Evolutionary conservation across 306 rosid genomes (phyloP), one percentile per base, ranked within the genome.

Genomic region (Vigna trinervia): DNA sequence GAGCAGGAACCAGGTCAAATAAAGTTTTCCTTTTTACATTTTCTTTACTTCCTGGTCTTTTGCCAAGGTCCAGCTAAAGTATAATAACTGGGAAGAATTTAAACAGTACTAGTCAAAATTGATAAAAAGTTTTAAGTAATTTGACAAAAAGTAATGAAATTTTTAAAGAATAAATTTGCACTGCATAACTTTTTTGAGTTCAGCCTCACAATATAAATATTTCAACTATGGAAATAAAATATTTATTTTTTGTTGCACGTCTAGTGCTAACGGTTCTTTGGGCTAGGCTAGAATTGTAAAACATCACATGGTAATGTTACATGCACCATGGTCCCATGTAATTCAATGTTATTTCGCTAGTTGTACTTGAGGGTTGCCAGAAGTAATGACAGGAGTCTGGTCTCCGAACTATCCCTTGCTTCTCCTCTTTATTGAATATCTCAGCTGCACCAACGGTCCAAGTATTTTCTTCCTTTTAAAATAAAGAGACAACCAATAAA

Each of bases 281-380:
- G 17, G 26, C 28, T 34, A 20, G 12, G 36, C 12, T 28, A 68
- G 34, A 34, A 32, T 58, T 41, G 38, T 5, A 38, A 56, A 34
- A 62, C 53, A 43, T 26, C 77, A 41, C 61, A 61, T 78, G 75
- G 78, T 62, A 36, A 81, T 56, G 83, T 78, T 78, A 45, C 43
- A 17, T 12, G 45, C 38, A 34, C 36, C 46, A 60, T 61, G 78
- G 85, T 14, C 85, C 83, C 81, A 73, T 20, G 17, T 39, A 47
- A 78, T 81, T 85, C 51, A 60, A 77, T 81, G 72, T 69, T 26
- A 23, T 69, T 45, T 45, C 47, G 76, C 39, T 57, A 73, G 17
- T 54, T 52, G 75, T 39, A 43, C 74, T 23, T 36, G 7, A 36
- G 63, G 32, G 50, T 67, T 6, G 30, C 78, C 47, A 80, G 51